Percentiles rank a stretch among this genome's conserved stretches.
Evolutionary conservation across 2,329 filamentous ascomycete genomes (phyloP).

Genomic region (Ustulina deusta): DNA sequence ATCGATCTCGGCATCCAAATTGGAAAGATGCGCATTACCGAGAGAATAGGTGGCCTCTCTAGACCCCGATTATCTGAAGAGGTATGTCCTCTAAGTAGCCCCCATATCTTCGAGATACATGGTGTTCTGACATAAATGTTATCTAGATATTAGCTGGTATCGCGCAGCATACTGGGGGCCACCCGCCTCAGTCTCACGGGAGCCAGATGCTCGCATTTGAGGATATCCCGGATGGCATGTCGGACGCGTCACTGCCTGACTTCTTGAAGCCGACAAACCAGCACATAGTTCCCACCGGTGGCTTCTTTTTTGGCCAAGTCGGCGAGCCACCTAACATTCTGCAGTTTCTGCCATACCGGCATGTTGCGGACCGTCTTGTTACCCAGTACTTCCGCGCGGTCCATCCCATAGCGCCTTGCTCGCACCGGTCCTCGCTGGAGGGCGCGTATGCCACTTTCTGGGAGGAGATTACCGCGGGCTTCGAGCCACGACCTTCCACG

Average conservation of each 20-base stretch:
- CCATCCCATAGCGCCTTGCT: constrained; percentile 74
- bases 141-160: constrained; percentile 54
- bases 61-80: constrained; percentile 78
- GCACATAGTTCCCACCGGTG: constrained; percentile 76
- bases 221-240: constrained; percentile 43
- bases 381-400: constrained; percentile 76
- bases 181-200: constrained; percentile 40
- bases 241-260: constrained; percentile 55
- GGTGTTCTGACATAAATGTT: constrained; percentile 23
- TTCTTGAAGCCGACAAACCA: constrained; percentile 74
- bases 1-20: constrained; percentile 79
- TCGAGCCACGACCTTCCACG: constrained; percentile 72
- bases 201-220: constrained; percentile 44
- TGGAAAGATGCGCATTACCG: constrained; percentile 78
- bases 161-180: constrained; percentile 41
- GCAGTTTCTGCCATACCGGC: constrained; percentile 70
- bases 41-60: constrained; percentile 78
- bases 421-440: constrained; percentile 76
- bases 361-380: constrained; percentile 71
- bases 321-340: constrained; percentile 63
- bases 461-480: constrained; percentile 67
- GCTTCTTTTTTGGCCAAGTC: constrained; percentile 72
- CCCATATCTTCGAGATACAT: constrained; percentile 13
- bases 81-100: constrained; percentile 63
- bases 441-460: constrained; percentile 74